A percentile compares a stretch with the other conserved stretches of the same genome.
Conservation (phyloP, 78 protist species). For the Dictyostelium capitatum region DNA sequence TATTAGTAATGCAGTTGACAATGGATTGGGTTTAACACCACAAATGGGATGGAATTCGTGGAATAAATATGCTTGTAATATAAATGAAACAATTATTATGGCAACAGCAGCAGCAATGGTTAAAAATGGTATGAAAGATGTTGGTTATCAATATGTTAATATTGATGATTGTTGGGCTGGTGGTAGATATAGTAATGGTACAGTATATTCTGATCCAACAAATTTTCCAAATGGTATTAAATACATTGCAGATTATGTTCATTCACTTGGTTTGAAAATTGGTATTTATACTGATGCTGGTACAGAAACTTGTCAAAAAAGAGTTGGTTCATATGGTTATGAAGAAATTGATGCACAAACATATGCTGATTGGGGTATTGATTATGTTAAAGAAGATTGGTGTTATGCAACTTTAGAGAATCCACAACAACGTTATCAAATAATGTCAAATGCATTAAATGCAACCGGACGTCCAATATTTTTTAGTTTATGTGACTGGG, state of each 20-base stretch:
- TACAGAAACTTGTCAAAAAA: constrained; percentile 86
- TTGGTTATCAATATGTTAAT: constrained; percentile 88
- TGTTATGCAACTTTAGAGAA: constrained; percentile 60
- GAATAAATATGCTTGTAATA: constrained; percentile 30
- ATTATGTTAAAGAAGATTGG: constrained; percentile 88
- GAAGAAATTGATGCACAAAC: constrained; percentile 82
- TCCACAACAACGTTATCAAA: constrained; percentile 63
- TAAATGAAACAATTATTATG: constrained; percentile 78
- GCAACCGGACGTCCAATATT: constrained; percentile 83
- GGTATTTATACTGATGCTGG: constrained; percentile 94
- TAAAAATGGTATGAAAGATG: constrained; percentile 81
- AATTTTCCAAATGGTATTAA: constrained; percentile 91
- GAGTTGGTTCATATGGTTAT: constrained; percentile 84
- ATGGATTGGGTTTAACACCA: constrained; percentile 84
- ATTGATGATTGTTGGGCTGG: constrained; percentile 84
- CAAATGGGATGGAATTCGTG: constrained; percentile 86
- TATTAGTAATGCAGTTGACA: constrained; percentile 26
- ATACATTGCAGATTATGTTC: constrained; percentile 87
- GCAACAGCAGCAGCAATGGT: constrained; percentile 83
- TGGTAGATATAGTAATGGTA: constrained; percentile 5
- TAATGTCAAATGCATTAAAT: constrained; percentile 86
- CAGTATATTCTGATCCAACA: constrained; percentile 81
- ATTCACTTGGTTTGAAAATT: constrained; percentile 86
- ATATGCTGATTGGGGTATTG: constrained; percentile 87
- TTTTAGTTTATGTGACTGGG: constrained; percentile 91